A percentile compares a stretch with the other conserved stretches of the same genome.
These are phyloP conservation scores for Syzygium malaccense DNA, from an alignment of 441 rosid species.

Conservation along the genomic window DNA sequence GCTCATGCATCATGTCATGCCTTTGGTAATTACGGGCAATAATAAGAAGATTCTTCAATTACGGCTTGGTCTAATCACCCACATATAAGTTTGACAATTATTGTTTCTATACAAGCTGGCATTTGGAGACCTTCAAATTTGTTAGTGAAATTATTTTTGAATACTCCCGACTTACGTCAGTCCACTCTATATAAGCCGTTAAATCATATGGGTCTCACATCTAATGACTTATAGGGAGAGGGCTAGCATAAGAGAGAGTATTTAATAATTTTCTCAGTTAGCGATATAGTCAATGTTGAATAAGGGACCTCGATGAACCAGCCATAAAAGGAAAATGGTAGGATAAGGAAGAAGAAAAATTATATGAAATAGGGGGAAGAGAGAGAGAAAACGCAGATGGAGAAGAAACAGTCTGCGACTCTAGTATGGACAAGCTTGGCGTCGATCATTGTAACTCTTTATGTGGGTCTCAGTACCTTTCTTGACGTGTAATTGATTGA, in stretches of 20 bases:
- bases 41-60: no score
- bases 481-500: no score
- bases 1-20: neutral
- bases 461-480: no score
- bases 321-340: neutral
- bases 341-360: no score
- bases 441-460: neutral
- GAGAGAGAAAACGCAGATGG: neutral
- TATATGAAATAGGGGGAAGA: no score
- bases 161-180: no score
- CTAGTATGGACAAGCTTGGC: neutral
- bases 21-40: neutral
- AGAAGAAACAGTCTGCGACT: no score
- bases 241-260: no score
- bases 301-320: neutral
- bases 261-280: no score
- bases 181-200: no score
- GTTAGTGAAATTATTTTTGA: neutral
- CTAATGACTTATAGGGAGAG: no score
- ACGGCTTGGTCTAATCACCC: neutral
- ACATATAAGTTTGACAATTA: neutral
- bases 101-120: neutral
- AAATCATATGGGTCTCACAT: neutral
- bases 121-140: neutral
- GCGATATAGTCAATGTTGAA: neutral